Base-by-base conservation (phyloP, 805 yeast genomes). In the Starmerella potacharoeniae region DNA sequence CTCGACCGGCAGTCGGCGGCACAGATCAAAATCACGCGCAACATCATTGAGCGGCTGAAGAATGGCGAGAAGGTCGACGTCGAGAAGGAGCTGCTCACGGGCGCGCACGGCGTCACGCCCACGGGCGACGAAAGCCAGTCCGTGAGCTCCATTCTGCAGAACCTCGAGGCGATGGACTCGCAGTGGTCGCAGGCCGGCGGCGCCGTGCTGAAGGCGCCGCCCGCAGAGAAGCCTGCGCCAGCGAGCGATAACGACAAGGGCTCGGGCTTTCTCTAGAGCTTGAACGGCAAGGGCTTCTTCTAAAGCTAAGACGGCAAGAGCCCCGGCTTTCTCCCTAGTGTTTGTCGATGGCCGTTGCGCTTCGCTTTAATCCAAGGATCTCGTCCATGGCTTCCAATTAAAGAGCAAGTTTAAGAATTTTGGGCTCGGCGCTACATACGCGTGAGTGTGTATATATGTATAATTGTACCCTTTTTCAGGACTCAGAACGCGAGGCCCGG, bases 41-140 rank as follows among this genome's bases (percentile, higher is more conserved):
- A 67, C 30, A 59, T 78, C n/a, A 70, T 76, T 3, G 64, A 60
- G 16, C 68, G 75, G 40, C 66, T 74, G 5, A 58, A 65, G 13
- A 56, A 57, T 4, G 72, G 71, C 6, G 79, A 77, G 11, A 68
- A 71, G 44, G 68, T 79, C 16, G 72, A 76, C 57, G 65, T 74
- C 1, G 69, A 69, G 9, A 63, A 70, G 39, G 82, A 78, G 58
- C 55, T 76, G 58, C 64, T 64, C 45, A 46, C 40, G n/a, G 52
- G 59, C 28, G 57, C 58, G 5, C 55, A 56, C 17, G 53, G 55
- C 30, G 55, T 60, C 8, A 56, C 40, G 22, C 31, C 56, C 4
- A 43, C 64, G 5, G 70, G 64, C 29, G 63, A 60, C 8, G 45
- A 8, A 17, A 30, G 16, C n/a, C 49, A 46, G 16, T 34, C 40